Conservation (phyloP, 805 yeast species). For the Pichia eremophila region DNA sequence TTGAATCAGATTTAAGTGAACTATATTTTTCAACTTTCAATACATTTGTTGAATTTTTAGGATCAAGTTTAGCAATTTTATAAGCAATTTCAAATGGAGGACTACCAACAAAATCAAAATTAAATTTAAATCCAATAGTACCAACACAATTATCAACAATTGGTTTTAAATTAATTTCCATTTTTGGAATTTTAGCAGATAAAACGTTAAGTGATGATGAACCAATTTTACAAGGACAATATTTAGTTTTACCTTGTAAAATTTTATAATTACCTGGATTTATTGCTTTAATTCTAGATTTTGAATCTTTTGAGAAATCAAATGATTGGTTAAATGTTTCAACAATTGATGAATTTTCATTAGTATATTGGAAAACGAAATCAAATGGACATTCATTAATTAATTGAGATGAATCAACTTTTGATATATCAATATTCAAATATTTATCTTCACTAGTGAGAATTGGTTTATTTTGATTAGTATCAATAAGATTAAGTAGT, state of each 20-base stretch:
- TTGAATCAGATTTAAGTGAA: conserved; percentile 25
- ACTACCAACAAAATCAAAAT: conserved; percentile 66
- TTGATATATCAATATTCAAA: conserved; percentile 20
- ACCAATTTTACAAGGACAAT: conserved; percentile 65
- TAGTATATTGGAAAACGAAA: conserved; percentile 26
- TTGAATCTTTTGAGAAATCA: conserved; percentile 19
- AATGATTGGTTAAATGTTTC: conserved; percentile 18
- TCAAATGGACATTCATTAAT: conserved; percentile 40
- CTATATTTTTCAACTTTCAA: conserved; percentile 19
- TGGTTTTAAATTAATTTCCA: conserved; percentile 41
- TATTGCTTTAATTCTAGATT: conserved; percentile 29
- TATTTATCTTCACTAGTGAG: conserved; percentile 25
- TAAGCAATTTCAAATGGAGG: conserved; percentile 72
- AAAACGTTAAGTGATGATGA: conserved; percentile 39
- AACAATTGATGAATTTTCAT: background rate
- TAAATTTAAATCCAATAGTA: conserved; percentile 65
- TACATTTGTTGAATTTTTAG: conserved; percentile 22
- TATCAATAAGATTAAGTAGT: conserved; percentile 36
- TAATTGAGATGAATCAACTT: conserved; percentile 13
- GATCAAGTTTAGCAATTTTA: conserved; percentile 45
- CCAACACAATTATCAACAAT: conserved; percentile 87
- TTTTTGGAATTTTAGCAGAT: conserved; percentile 32
- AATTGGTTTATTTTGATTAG: conserved; percentile 20
- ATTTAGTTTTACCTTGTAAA: conserved; percentile 42
- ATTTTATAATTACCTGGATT: conserved; percentile 63